Percentiles rank a stretch among this genome's conserved stretches.
Conservation (phyloP, 805 yeast genomes). For the Tetrapisispora fleetii region DNA sequence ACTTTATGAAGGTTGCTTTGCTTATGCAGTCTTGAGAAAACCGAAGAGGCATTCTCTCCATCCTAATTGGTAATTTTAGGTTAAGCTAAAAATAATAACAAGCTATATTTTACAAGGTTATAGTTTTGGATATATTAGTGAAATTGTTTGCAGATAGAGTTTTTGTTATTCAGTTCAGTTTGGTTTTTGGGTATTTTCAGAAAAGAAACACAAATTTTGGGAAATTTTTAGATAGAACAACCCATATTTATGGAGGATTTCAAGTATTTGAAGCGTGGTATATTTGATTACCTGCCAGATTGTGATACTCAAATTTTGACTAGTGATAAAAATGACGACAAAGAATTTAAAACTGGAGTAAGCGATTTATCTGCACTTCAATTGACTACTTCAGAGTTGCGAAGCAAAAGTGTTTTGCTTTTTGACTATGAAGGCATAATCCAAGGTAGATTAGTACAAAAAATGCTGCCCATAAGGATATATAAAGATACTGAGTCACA, state of each 20-base stretch:
- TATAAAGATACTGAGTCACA: neutral
- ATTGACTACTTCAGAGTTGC: neutral
- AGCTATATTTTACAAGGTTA: too few species aligned
- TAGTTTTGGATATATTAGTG: too few species aligned
- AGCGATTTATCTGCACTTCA: neutral
- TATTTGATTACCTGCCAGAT: neutral
- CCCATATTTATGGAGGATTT: neutral
- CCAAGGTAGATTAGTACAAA: neutral
- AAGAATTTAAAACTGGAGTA: neutral
- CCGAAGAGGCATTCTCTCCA: too few species aligned
- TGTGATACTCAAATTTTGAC: neutral
- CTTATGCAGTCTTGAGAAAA: too few species aligned
- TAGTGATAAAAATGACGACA: neutral
- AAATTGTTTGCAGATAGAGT: too few species aligned
- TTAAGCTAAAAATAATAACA: too few species aligned
- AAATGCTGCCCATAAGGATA: neutral
- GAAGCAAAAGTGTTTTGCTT: neutral
- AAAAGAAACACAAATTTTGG: too few species aligned
- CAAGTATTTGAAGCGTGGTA: neutral
- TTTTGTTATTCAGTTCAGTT: too few species aligned
- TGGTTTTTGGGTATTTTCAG: too few species aligned
- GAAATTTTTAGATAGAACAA: too few species aligned
- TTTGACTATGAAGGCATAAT: neutral
- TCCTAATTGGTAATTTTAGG: too few species aligned
- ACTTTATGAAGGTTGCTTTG: too few species aligned